Conservation (phyloP, 2,329 filamentous ascomycete species). For the Phialophora chinensis region DNA sequence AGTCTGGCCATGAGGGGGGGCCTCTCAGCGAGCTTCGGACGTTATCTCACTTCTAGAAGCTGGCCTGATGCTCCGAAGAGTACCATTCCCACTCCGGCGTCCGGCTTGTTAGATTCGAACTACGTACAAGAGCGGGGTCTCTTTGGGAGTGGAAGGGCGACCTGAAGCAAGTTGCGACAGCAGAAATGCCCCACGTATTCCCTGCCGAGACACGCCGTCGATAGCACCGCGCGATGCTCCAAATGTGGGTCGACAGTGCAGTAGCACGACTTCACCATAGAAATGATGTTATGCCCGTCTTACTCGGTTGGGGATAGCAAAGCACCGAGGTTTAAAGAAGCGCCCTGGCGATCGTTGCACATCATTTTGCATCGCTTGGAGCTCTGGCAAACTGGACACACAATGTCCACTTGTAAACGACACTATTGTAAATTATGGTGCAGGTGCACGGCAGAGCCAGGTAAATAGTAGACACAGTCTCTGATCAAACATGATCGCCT, state of each 20-base stretch:
- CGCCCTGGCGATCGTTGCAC: slow-evolving; percentile 12
- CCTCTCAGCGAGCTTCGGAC: background rate
- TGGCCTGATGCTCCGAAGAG: background rate
- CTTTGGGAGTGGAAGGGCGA: background rate
- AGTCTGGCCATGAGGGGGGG: background rate
- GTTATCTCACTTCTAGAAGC: background rate
- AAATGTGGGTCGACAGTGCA: background rate
- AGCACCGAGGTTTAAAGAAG: background rate
- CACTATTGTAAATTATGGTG: background rate
- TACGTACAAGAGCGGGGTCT: background rate
- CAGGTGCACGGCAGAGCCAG: background rate
- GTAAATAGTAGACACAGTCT: background rate
- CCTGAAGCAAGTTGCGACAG: slow-evolving; percentile 3
- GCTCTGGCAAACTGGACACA: background rate
- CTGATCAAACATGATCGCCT: background rate
- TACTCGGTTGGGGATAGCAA: background rate
- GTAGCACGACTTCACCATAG: background rate
- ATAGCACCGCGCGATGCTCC: background rate
- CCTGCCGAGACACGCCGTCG: slow-evolving; percentile 1
- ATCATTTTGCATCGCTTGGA: background rate
- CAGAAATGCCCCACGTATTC: background rate
- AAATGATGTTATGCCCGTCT: background rate
- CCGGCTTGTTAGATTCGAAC: background rate
- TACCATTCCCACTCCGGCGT: background rate
- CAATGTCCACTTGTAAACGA: background rate